Base-by-base conservation (phyloP, 352 stramenopile genomes). In the Pythium monospermum region DNA sequence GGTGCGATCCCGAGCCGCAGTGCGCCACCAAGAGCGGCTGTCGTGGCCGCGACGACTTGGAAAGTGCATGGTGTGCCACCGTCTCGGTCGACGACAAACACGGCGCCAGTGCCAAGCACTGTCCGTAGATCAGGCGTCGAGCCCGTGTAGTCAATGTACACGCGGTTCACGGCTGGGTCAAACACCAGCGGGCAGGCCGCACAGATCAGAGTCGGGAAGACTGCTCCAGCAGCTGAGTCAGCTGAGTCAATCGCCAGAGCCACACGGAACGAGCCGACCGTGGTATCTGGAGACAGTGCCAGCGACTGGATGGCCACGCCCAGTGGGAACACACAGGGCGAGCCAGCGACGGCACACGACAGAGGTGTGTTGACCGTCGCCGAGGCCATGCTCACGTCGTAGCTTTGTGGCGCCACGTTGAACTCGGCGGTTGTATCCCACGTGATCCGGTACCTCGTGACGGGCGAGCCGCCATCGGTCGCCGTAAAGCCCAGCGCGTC, bases 301-400 rank as follows among this genome's bases (percentile, higher is more conserved):
- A 98, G 57, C 6, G 72, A 90, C 64, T 98, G 92, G 11, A 98
- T 83, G 57, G 96, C 83, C 5, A 85, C 74, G n/a, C 95, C 95
- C 18, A 98, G 58, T 16, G 91, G 85, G 51, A 97, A 91, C 44
- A 78, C 61, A 58, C 95, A 98, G 7, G 64, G 44, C 0, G 52
- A 56, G 1, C 46, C 46, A 0, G 42, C 65, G 30, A 35, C 30
- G 8, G 30, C 8, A 25, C 82, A 94, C 1, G 59, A 65, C 3
- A 59, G 11, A 0, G 49, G 36, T 26, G 36, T 45, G 39, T 62
- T 67, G 3, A 28, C 19, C 4, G 57, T 53, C 1, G 28, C 43
- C 15, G 67, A 67, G 8, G 76, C 53, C 57, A 84, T 84, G 1
- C 72, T 69, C 18, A 85, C 62, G 26, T 88, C 70, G 48, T 85